Base-by-base conservation (phyloP, 75 land plant species). In the Selaginella moellendorffii region DNA sequence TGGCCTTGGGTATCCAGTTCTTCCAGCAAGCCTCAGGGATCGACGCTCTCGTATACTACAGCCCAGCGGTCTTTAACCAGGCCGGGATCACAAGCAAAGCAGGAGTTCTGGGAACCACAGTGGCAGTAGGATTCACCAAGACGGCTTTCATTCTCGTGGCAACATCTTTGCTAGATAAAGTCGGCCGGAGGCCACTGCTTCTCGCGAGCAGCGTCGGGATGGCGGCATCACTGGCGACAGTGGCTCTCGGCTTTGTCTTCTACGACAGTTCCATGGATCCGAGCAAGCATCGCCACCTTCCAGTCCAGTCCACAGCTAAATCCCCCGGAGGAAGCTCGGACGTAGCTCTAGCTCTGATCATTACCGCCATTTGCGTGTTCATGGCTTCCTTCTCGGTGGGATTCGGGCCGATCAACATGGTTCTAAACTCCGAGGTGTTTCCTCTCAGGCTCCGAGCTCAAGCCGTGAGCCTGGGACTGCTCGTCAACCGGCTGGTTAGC, bases 1-100 rank as follows among this genome's bases (percentile, higher is more conserved):
- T 76, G 20, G 71, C 63, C 12, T 23, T 74, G 10, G 83, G 80
- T 0, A 66, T 81, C 0, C 83, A 81, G 56, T 81, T 81, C 19
- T 62, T 81, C 67, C 81, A 81, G 73, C 83, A 81, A 27, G 73
- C 83, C 0, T 54, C 82, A 8, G 82, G 82, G 14, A 77, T 80
- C 26, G 82, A 80, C 51, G 69, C 82, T 27, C 61, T 65, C 0
- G 83, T 81, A 9, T 71, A 79, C 18, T 81, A 81, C 81, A 78
- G 83, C 63, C 81, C 83, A 36, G 77, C 74, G 46, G 84, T 91
- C 30, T 85, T 87, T 67, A 73, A 69, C 53, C 67, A 64, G 1
- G 84, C 97, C 21, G 97, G 97, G 1, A 71, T 91, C 29, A 19
- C 46, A 56, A 25, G 2, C 8, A 8, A 2, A 21, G 59, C n/a